Base-by-base conservation (phyloP, 202 grass and related monocot species). In the Brachypodium distachyon region DNA sequence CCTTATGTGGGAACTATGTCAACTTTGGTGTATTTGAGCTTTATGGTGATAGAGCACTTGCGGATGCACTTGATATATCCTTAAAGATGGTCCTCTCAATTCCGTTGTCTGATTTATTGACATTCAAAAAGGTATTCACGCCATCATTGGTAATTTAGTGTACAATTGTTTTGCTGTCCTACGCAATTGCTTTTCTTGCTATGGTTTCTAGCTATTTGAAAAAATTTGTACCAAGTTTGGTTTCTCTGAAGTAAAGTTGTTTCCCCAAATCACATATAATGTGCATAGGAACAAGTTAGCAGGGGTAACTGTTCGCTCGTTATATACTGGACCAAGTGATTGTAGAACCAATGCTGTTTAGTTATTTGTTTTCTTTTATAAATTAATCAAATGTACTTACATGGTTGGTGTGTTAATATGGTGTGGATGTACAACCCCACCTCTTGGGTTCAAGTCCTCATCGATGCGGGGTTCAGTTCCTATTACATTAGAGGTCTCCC, bases 21-120 rank as follows among this genome's bases (percentile, higher is more conserved):
- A 99, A 99, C 62, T 99, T 96, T 60, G 96, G 96, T 64, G 96
- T 99, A 55, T 99, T 99, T 85, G 96, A 99, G 80, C 81, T 99
- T 51, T 99, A 99, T 82, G 92, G 92, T 74, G 96, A 99, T 48
- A 92, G 85, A 76, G 96, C 96, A 61, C 90, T 99, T 75, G 92
- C 92, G 32, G 92, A 99, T 96, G 96, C 76, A 39, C 83, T 99
- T 60, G 92, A 99, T 82, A 77, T 99, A 74, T 99, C 96, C 76
- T 77, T 99, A 77, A 99, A 99, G 86, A 96, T 99, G 90, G 89
- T 83, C 38, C 86, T 99, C 48, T 91, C 96, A 34, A 77, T 99
- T 89, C 90, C 96, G 28, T 73, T 96, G 56, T 77, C 87, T 75
- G 96, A 99, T 85, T 82, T 96, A 76, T 74, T 99, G 87, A 86